Evolutionary conservation across 495 filamentous ascomycete species (phyloP), one percentile per base, ranked within the genome.

Genomic region (Talaromyces nanjingensis): DNA sequence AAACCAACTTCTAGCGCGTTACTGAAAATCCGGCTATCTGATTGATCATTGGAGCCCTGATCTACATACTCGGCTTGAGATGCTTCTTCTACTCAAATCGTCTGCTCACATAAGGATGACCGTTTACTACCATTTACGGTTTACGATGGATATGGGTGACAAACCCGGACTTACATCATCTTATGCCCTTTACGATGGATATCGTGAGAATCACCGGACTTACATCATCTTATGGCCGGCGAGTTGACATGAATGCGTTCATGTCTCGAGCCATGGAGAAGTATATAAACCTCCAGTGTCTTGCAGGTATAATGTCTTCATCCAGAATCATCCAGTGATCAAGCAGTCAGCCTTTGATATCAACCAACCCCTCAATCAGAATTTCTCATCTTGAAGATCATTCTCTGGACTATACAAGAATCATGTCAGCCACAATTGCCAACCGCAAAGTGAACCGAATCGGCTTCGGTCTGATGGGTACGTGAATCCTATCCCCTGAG

Each of bases 391-490:
- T 56, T 6, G 1, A 29, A 6, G 11, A 27, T 31, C 22, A 29
- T 29, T 11, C 16, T 27, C 3, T 16, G 22, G 6, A 56, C 5
- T 56, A 27, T n/a, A 33, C 25, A 8, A 57, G 9, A 24, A 60
- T 16, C 14, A 62, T 62, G 60, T 52, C 60, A 29, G 22, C 27
- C 9, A 62, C 27, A 53, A 45, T 62, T 53, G 60, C 31, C 54
- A 63, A 65, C 22, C 75, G 66, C 27, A 29, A 62, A 33, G 65
- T 74, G 8, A 73, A 71, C 3, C 45, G 64, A 27, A 74, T 65
- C 8, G 73, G 71, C 9, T 62, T 65, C 27, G 71, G 72, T 18
- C 62, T 74, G 8, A 65, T 76, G 73, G 64, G 64, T 65, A 63
- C 47, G 33, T 24, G 22, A 34, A 20, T 16, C n/a, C 25, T 7